Percentiles rank a stretch among this genome's conserved stretches.
These are phyloP conservation scores for Dryadomyces quercus-mongolicae DNA, from an alignment of 2,329 filamentous ascomycete genomes.

Conservation along the genomic window DNA sequence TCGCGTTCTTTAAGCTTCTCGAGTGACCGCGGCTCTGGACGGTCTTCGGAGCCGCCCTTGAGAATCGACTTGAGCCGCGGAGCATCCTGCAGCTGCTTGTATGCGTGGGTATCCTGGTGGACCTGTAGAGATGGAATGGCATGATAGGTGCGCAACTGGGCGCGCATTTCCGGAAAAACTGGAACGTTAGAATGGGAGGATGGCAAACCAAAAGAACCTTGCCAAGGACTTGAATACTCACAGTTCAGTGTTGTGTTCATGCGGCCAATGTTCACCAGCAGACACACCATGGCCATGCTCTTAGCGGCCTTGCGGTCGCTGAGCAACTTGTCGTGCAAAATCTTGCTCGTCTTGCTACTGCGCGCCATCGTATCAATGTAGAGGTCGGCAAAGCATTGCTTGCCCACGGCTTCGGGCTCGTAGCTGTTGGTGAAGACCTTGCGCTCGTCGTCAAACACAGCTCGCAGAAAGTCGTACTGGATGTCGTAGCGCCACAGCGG, in stretches of 20 bases:
- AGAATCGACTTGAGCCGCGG: conserved; percentile 92
- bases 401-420: conserved; percentile 45
- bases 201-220: background rate
- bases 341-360: conserved; percentile 98
- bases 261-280: conserved; percentile 90
- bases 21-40: conserved; percentile 68
- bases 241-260: conserved; percentile 99
- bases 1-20: conserved; percentile 62
- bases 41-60: conserved; percentile 90
- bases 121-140: conserved; percentile 94
- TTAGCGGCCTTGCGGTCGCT: conserved; percentile 86
- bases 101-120: conserved; percentile 86
- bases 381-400: conserved; percentile 81
- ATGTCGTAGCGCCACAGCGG: conserved; percentile 81
- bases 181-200: conserved; percentile 10
- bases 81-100: conserved; percentile 96
- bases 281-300: conserved; percentile 98
- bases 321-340: conserved; percentile 89
- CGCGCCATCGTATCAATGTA: conserved; percentile 98
- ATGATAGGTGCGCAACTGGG: conserved; percentile 93
- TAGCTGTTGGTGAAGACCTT: conserved; percentile 86
- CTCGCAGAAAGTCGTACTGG: conserved; percentile 73
- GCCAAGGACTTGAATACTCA: conserved; percentile 31
- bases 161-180: conserved; percentile 99
- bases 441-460: conserved; percentile 63